Evolutionary conservation across 1,139 yeast species (phyloP), one percentile per base, ranked within the genome.

Genomic region (Saccharomycopsis hybrid): DNA sequence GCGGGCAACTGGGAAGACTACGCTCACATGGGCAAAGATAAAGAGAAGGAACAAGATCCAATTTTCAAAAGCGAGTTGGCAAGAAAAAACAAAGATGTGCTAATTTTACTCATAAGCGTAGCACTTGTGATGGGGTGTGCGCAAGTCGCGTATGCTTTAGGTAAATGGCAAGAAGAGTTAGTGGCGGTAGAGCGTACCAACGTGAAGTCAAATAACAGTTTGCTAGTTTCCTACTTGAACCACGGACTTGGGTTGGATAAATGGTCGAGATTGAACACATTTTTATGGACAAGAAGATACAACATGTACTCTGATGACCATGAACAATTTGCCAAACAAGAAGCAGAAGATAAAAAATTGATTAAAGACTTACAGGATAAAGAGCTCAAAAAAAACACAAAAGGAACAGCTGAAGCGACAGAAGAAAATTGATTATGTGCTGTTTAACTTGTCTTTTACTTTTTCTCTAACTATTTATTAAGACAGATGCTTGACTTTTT

Each of bases 1-100:
- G 85, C 88, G 0, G 84, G 84, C 0, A 80, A 80, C 0, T 84
- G 90, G 90, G 86, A 82, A 55, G 90, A 84, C 58, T 76, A 73
- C 55, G 59, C 61, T 50, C 52, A 60, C 9, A 47, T 50, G 48
- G 30, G 30, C 5, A 36, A 44, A 3, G 43, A 47, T 13, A n/a
- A n/a, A n/a, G 30, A 41, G 5, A 25, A 39, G 33, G 24, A 46
- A 4, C 24, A 31, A 9, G 42, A 42, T 4, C 46, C 46, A 39
- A 38, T 50, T 5, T 52, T 52, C 44, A 36, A 40, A 37, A 29
- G 44, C 24, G 47, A 47, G 41, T 35, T 52, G 33, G 53, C 53
- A 3, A 42, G 41, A 39, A 50, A 49, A 30, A 52, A 52, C 36
- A 41, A 49, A 24, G 55, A 52, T 8, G 50, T 50, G n/a, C 18